These are phyloP conservation scores for Verbascum thapsus DNA, from an alignment of 257 asterid species.

Conservation along the genomic window DNA sequence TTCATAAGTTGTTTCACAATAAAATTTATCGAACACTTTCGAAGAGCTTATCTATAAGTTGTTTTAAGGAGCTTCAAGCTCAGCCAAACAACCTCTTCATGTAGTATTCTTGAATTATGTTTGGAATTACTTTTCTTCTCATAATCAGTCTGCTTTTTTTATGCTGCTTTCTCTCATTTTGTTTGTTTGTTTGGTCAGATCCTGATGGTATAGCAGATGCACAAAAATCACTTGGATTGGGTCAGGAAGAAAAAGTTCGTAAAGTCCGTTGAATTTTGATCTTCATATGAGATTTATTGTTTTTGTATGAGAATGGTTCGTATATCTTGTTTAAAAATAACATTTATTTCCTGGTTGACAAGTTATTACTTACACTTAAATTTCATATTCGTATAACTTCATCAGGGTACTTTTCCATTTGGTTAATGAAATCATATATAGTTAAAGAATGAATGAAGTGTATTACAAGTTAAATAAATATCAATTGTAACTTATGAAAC, in stretches of 20 bases:
- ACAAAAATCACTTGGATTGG: slow-evolving; percentile 90
- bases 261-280: slow-evolving; percentile 55
- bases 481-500: too few relatives aligned
- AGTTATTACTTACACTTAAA: neutral
- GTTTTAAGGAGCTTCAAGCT: too few relatives aligned
- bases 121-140: neutral
- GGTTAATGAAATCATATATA: slow-evolving; percentile 16
- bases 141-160: neutral
- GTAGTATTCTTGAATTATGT: neutral
- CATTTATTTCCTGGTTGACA: neutral
- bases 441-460: too few relatives aligned
- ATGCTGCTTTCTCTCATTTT: neutral
- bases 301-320: neutral
- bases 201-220: slow-evolving; percentile 90
- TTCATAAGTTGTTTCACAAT: too few relatives aligned
- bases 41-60: too few relatives aligned
- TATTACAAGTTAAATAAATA: too few relatives aligned
- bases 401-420: slow-evolving; percentile 1
- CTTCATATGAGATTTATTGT: neutral
- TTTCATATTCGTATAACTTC: neutral
- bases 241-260: slow-evolving; percentile 82
- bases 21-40: too few relatives aligned
- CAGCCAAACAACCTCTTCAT: too few relatives aligned
- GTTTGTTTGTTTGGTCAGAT: slow-evolving; percentile 57
- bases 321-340: neutral